Evolutionary conservation across 1,284 basidiomycete species (phyloP).

Genomic region (Albatrellus sp.): DNA sequence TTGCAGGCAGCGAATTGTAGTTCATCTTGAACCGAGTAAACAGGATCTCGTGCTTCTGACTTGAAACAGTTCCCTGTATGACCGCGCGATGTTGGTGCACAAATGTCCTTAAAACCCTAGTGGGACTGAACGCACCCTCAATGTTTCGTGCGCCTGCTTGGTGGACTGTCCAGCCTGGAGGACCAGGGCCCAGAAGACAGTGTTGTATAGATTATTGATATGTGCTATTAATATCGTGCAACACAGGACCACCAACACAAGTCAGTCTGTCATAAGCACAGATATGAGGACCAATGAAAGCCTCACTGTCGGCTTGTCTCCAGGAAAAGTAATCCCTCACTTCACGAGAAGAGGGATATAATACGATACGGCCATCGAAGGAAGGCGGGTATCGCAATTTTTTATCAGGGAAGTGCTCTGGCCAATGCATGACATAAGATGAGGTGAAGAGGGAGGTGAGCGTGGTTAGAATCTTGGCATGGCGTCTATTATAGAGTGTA

Average conservation of each 20-base stretch:
- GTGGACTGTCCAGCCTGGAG: constrained; percentile 67
- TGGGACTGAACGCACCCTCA: constrained; percentile 34
- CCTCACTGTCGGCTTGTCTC: constrained; percentile 89
- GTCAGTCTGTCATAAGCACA: constrained; percentile 1
- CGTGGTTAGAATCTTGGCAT: constrained; percentile 84
- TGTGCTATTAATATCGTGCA: constrained; percentile 49
- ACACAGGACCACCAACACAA: not conserved
- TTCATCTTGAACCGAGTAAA: constrained; percentile 78
- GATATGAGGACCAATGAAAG: constrained; percentile 9
- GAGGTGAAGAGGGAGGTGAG: constrained; percentile 90
- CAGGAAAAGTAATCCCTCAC: constrained; percentile 91
- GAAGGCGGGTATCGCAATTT: constrained; percentile 74
- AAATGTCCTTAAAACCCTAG: too few species aligned
- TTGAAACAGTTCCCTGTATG: constrained; percentile 71
- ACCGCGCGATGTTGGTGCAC: not conserved
- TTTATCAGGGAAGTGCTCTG: constrained; percentile 61
- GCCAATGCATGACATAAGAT: constrained; percentile 84
- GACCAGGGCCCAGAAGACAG: constrained; percentile 89
- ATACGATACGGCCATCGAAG: constrained; percentile 84
- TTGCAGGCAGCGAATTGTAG: constrained; percentile 68
- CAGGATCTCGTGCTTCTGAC: constrained; percentile 86
- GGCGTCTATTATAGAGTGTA: constrained; percentile 72
- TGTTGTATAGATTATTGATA: constrained; percentile 98
- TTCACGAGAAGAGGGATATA: constrained; percentile 68
- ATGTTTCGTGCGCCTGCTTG: constrained; percentile 70